Evolutionary conservation across 169 alveolate genomes (phyloP).

Genomic region (Blepharisma undulans): DNA sequence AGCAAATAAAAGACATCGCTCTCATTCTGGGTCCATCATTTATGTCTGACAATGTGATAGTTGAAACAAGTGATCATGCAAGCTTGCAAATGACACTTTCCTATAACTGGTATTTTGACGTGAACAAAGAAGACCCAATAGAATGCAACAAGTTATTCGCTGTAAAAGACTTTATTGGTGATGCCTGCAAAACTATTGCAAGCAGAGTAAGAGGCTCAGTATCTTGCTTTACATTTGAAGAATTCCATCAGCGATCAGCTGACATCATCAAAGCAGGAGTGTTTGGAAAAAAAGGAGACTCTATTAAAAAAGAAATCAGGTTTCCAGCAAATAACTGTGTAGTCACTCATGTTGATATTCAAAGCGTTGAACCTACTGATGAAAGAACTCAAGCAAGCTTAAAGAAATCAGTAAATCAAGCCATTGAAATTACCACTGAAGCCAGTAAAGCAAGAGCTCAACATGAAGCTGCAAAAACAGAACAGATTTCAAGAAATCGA

Average conservation of each 20-base stretch:
- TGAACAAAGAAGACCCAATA: conserved; percentile 33
- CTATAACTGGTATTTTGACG: conserved; percentile 64
- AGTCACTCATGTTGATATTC: conserved; percentile 64
- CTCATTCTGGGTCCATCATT: conserved; percentile 67
- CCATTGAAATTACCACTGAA: conserved; percentile 63
- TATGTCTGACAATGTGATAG: conserved; percentile 62
- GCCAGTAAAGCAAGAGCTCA: conserved; percentile 52
- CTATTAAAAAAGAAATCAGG: conserved; percentile 37
- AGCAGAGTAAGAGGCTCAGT: conserved; percentile 69
- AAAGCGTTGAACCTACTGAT: conserved; percentile 65
- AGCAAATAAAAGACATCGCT: conserved; percentile 43
- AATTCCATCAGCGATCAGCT: conserved; percentile 64
- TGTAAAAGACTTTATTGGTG: conserved; percentile 71
- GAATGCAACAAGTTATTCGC: conserved; percentile 48
- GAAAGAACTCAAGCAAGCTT: conserved; percentile 54
- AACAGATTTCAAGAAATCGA: conserved; percentile 44
- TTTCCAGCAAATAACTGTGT: conserved; percentile 56
- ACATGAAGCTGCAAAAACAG: conserved; percentile 45
- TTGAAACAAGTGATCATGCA: conserved; percentile 78
- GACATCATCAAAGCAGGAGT: conserved; percentile 55
- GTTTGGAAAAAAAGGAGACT: conserved; percentile 51
- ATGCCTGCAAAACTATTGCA: conserved; percentile 68
- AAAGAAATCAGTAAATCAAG: conserved; percentile 56
- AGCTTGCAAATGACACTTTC: conserved; percentile 51
- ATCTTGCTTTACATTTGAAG: conserved; percentile 54